Conservation (phyloP, 495 filamentous ascomycete species). For the Venustampulla echinocandica region DNA sequence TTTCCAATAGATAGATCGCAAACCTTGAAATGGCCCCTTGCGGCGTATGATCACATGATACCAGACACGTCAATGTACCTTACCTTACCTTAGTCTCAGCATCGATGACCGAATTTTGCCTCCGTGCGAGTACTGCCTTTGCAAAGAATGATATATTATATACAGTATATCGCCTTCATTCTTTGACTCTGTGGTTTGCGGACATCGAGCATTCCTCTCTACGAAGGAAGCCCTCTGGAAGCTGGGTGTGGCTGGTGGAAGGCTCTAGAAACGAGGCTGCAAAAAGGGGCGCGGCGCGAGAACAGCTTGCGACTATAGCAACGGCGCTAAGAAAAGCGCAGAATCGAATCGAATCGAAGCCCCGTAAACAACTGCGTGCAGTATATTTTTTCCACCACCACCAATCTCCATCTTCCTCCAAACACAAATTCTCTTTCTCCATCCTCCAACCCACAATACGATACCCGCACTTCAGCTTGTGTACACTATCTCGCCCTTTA, state of each 20-base stretch:
- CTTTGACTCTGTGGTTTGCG: no score
- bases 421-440: neutral
- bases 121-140: no score
- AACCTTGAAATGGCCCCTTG: no score
- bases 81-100: no score
- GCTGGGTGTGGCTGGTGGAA: neutral
- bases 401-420: neutral
- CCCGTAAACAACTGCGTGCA: neutral
- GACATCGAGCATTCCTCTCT: no score
- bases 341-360: conserved; percentile 2
- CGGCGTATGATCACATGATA: no score
- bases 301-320: neutral
- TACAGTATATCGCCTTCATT: no score
- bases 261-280: conserved; percentile 1
- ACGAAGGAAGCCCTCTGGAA: no score
- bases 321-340: conserved; percentile 2
- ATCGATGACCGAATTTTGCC: no score
- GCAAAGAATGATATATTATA: no score
- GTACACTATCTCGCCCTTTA: neutral
- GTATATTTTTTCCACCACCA: conserved; percentile 1
- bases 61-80: no score
- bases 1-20: no score
- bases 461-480: neutral
- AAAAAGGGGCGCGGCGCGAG: neutral
- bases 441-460: neutral